Evolutionary conservation across 2,329 filamentous ascomycete species (phyloP), one percentile per base, ranked within the genome.

Genomic region (Meredithiella fracta): DNA sequence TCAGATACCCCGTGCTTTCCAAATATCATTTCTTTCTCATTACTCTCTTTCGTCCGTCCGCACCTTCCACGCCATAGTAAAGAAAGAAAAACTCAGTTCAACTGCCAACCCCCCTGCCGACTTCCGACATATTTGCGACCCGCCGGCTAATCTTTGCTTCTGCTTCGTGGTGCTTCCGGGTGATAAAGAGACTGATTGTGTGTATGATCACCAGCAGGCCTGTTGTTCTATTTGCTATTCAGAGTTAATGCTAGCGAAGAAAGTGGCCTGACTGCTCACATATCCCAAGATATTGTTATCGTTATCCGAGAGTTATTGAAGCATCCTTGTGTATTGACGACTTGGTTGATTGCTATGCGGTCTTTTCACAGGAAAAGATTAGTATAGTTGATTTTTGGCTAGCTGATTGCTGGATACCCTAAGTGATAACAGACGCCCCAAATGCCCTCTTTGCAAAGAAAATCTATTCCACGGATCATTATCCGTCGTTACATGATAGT

Each of bases 401-500:
- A n/a, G n/a, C n/a, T n/a, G n/a, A n/a, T n/a, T n/a, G n/a, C n/a
- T n/a, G n/a, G n/a, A n/a, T n/a, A n/a, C n/a, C n/a, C n/a, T n/a
- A n/a, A n/a, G n/a, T n/a, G n/a, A n/a, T n/a, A n/a, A n/a, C n/a
- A n/a, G n/a, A n/a, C n/a, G 40, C 40, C 40, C 40, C 15, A n/a
- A 20, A 17, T n/a, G 20, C 15, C 20, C 15, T 22, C 40, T 8
- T 44, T 22, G 40, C 40, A 34, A 34, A 34, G 29, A 34, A 34
- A 5, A 11, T 15, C 26, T 51, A 51, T 34, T 4, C 17, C 51
- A 3, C 51, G 51, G 37, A 49, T 57, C 56, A 47, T 55, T 57
- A 55, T 56, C 59, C 59, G n/a, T n/a, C 23, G 17, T 20, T 34
- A 17, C 9, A 7, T 20, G 15, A 8, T n/a, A 31, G 26, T 38